phyloP scores from a whole-genome alignment of 164 flowering plant species.

The Chimonanthus salicifolius region DNA sequence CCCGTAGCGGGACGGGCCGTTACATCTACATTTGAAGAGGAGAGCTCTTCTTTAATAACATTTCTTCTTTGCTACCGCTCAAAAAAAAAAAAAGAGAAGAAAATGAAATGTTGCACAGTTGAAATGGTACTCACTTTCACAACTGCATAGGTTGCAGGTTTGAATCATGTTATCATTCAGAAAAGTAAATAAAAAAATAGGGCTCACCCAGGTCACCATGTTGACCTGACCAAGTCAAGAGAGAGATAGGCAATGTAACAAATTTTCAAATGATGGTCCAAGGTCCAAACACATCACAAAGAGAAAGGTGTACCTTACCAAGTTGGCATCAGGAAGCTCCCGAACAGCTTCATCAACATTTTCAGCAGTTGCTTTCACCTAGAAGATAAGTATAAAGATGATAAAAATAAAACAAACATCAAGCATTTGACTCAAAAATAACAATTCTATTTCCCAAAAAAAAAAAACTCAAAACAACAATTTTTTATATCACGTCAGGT shows the following conservation, averaged over 20 bases:
- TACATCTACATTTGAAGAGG: too few relatives aligned
- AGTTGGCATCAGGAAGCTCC: constrained; percentile 99
- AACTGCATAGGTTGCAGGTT: too few relatives aligned
- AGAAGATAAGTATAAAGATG: constrained; percentile 3
- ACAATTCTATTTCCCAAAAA: too few relatives aligned
- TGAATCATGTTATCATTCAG: too few relatives aligned
- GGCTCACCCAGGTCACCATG: background rate
- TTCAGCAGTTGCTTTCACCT: constrained; percentile 98
- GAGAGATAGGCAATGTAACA: background rate
- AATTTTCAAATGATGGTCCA: background rate
- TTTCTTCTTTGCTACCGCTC: too few relatives aligned
- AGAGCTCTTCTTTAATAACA: too few relatives aligned
- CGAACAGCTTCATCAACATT: constrained; percentile 96
- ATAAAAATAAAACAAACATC: background rate
- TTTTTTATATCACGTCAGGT: background rate
- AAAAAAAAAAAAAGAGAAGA: too few relatives aligned
- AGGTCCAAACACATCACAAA: constrained; percentile 15
- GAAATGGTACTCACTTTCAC: too few relatives aligned
- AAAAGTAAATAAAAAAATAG: too few relatives aligned
- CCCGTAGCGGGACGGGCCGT: too few relatives aligned
- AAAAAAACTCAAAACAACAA: too few relatives aligned
- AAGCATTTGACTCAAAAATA: background rate
- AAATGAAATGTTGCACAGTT: too few relatives aligned
- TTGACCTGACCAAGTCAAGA: background rate
- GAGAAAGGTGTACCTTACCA: constrained; percentile 82